A percentile compares a stretch with the other conserved stretches of the same genome.
These are phyloP conservation scores for Aphanomyces cochlioides DNA, from an alignment of 352 stramenopile genomes.

Conservation along the genomic window DNA sequence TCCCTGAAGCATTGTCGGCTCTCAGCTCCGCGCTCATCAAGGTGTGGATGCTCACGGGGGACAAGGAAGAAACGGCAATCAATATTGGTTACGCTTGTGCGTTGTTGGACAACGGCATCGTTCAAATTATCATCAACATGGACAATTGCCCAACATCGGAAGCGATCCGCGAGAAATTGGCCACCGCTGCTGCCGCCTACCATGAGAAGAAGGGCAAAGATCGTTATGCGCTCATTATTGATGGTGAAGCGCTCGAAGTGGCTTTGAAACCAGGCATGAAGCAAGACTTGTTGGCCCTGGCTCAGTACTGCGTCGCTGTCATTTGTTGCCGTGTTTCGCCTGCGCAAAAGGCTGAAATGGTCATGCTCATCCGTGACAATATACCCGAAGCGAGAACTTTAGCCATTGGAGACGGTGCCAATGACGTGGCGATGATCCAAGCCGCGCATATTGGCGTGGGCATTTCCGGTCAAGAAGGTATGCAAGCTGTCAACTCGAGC, in stretches of 20 bases:
- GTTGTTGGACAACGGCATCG: conserved; percentile 79
- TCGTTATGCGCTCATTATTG: conserved; percentile 58
- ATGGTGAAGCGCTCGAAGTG: conserved; percentile 67
- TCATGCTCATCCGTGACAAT: conserved; percentile 59
- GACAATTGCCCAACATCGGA: conserved; percentile 66
- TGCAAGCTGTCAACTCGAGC: conserved; percentile 92
- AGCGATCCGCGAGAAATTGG: conserved; percentile 54
- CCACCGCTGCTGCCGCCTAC: conserved; percentile 47
- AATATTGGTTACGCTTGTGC: conserved; percentile 90
- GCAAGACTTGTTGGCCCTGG: conserved; percentile 59
- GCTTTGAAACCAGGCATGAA: conserved; percentile 48
- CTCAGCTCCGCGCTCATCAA: conserved; percentile 82
- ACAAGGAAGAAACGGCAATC: conserved; percentile 87
- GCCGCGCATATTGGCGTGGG: conserved; percentile 90
- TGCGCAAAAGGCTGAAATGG: conserved; percentile 82
- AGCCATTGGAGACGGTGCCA: conserved; percentile 91
- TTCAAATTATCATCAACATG: conserved; percentile 69
- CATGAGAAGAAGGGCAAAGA: conserved; percentile 43
- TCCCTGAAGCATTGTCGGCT: conserved; percentile 77
- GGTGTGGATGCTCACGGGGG: conserved; percentile 84
- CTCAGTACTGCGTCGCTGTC: conserved; percentile 63
- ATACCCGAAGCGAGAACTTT: conserved; percentile 59
- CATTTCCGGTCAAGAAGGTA: conserved; percentile 92
- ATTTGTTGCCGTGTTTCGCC: conserved; percentile 85
- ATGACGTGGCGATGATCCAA: conserved; percentile 95